Conservation (phyloP, 1,284 basidiomycete species). For the Moesziomyces sp. region DNA sequence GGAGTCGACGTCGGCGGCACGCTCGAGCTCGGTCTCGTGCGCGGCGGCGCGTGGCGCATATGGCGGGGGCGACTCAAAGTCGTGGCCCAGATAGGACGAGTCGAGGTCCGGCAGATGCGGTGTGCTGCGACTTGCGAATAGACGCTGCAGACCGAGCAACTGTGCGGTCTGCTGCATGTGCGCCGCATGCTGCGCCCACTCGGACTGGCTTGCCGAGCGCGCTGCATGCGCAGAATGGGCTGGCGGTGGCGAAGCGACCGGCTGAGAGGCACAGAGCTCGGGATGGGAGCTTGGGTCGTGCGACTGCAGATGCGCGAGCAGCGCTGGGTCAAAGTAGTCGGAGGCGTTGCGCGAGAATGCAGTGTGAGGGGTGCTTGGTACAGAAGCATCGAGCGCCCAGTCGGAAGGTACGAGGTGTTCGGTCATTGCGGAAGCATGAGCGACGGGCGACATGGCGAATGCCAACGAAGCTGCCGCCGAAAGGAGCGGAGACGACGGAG, state of each 20-base stretch:
- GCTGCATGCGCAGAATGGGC: slow-evolving; percentile 93
- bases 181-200: slow-evolving; percentile 40
- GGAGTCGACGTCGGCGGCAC: slow-evolving; percentile 18
- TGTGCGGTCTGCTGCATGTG: slow-evolving; percentile 47
- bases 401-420: slow-evolving; percentile 28
- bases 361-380: slow-evolving; percentile 20
- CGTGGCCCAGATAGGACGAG: slow-evolving; percentile 27
- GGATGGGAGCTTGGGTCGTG: slow-evolving; percentile 33
- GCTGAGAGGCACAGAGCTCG: slow-evolving; percentile 18
- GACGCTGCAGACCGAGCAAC: slow-evolving; percentile 38
- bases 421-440: slow-evolving; percentile 18
- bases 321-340: slow-evolving; percentile 40
- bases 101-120: slow-evolving; percentile 46
- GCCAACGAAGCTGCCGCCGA: slow-evolving; percentile 25
- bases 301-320: slow-evolving; percentile 29
- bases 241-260: slow-evolving; percentile 65
- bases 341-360: slow-evolving; percentile 27
- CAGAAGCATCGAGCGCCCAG: slow-evolving; percentile 25
- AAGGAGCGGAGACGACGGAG: slow-evolving; percentile 23
- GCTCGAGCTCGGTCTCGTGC: slow-evolving; percentile 34
- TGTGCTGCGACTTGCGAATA: slow-evolving; percentile 44
- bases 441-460: slow-evolving; percentile 28
- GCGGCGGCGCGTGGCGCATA: slow-evolving; percentile 40
- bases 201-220: slow-evolving; percentile 94
- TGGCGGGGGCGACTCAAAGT: slow-evolving; percentile 45